Percentiles rank a stretch among this genome's conserved stretches.
Conservation (phyloP, 2,329 filamentous ascomycete genomes). For the Calonectria pseudoturangicola region DNA sequence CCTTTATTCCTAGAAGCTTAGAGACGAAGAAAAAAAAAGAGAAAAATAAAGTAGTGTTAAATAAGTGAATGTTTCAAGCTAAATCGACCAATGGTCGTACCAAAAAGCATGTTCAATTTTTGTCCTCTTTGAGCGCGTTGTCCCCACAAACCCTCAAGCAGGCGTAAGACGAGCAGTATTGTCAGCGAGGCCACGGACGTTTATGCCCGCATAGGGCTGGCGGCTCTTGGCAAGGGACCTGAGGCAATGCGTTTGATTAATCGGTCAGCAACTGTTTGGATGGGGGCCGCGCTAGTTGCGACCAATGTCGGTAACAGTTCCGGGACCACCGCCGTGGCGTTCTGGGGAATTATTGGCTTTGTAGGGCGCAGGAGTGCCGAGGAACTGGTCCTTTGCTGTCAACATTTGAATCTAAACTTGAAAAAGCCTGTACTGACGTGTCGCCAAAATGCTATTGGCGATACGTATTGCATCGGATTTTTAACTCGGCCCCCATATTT, state of each 20-base stretch:
- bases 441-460: too few species aligned
- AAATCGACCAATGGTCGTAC: too few species aligned
- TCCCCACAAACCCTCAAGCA: too few species aligned
- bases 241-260: background rate
- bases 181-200: background rate
- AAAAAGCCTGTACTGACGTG: background rate
- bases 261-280: constrained; percentile 2
- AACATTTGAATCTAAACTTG: too few species aligned
- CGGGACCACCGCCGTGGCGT: constrained; percentile 6
- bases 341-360: background rate
- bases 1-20: too few species aligned
- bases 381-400: too few species aligned
- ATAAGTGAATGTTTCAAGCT: too few species aligned
- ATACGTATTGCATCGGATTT: background rate
- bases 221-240: background rate
- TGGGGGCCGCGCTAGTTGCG: constrained; percentile 12
- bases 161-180: background rate
- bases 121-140: too few species aligned
- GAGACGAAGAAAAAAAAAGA: too few species aligned
- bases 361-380: background rate
- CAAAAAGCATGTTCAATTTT: too few species aligned
- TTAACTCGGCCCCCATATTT: background rate
- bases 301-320: constrained; percentile 11
- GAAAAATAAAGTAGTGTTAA: too few species aligned
- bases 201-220: background rate